Evolutionary conservation across 2,329 filamentous ascomycete genomes (phyloP).

Genomic region (Verticillium klebahnii): DNA sequence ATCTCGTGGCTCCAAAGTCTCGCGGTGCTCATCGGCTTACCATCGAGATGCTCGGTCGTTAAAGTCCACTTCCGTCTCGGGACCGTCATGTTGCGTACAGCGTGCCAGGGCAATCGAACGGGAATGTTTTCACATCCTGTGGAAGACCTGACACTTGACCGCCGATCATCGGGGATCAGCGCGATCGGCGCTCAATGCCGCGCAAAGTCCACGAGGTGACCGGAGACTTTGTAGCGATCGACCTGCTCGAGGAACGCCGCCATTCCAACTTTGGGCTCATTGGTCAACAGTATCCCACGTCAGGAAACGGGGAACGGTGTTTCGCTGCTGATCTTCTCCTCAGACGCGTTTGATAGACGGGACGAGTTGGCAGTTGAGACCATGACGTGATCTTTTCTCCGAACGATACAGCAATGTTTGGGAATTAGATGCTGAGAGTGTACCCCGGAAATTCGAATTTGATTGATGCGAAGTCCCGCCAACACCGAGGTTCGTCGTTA

Average conservation of each 20-base stretch:
- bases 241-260: not conserved
- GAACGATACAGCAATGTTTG: not conserved
- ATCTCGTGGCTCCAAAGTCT: not conserved
- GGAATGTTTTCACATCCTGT: not conserved
- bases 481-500: no score
- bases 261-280: not conserved
- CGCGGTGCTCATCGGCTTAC: no score
- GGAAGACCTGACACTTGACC: not conserved
- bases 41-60: no score
- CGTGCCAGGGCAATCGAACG: no score
- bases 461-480: not conserved
- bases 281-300: not conserved
- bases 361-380: not conserved
- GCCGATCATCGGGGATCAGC: not conserved
- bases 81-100: no score
- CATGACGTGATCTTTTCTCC: not conserved
- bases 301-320: not conserved
- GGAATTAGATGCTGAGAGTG: not conserved
- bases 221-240: not conserved
- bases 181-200: not conserved
- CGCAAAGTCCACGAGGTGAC: not conserved
- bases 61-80: no score
- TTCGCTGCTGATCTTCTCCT: not conserved
- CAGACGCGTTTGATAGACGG: not conserved
- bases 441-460: not conserved